phyloP scores from a whole-genome alignment of 495 filamentous ascomycete genomes.

The Glutinoglossum americanum region DNA sequence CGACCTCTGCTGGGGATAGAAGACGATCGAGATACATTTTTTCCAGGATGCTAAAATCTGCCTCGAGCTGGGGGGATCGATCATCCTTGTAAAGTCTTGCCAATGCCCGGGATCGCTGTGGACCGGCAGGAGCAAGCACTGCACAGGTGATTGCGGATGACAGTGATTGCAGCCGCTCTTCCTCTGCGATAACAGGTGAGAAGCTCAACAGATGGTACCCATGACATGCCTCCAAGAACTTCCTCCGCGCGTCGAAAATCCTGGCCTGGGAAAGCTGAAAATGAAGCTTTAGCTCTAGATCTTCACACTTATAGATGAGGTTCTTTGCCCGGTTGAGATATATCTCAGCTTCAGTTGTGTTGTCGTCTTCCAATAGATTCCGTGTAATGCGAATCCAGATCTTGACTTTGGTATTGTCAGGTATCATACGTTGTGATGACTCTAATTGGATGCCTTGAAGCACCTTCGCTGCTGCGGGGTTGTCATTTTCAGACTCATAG shows the following conservation, averaged over 20 bases:
- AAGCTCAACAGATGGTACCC: constrained; percentile 75
- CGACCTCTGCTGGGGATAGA: constrained; percentile 56
- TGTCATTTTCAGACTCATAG: constrained; percentile 66
- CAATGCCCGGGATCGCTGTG: constrained; percentile 54
- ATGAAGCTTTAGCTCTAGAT: constrained; percentile 51
- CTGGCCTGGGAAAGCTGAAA: constrained; percentile 83
- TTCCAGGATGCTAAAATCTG: constrained; percentile 72
- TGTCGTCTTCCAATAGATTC: constrained; percentile 84
- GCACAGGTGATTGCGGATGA: constrained; percentile 82
- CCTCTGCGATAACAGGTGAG: constrained; percentile 53
- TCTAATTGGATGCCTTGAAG: constrained; percentile 76
- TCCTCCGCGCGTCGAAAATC: constrained; percentile 73
- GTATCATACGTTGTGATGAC: constrained; percentile 60
- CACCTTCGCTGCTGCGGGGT: constrained; percentile 47
- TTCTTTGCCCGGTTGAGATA: constrained; percentile 88
- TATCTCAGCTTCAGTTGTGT: constrained; percentile 61
- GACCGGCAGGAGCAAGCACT: constrained; percentile 83
- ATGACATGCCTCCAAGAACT: constrained; percentile 74
- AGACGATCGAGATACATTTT: constrained; percentile 94
- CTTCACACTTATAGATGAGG: constrained; percentile 53
- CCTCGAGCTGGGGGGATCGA: constrained; percentile 42
- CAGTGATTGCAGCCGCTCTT: constrained; percentile 63
- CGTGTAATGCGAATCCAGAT: constrained; percentile 90
- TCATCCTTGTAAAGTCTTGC: constrained; percentile 89
- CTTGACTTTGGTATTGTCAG: constrained; percentile 51